Base-by-base conservation (phyloP, 1,284 basidiomycete genomes). In the Hypsizygus ulmarius region DNA sequence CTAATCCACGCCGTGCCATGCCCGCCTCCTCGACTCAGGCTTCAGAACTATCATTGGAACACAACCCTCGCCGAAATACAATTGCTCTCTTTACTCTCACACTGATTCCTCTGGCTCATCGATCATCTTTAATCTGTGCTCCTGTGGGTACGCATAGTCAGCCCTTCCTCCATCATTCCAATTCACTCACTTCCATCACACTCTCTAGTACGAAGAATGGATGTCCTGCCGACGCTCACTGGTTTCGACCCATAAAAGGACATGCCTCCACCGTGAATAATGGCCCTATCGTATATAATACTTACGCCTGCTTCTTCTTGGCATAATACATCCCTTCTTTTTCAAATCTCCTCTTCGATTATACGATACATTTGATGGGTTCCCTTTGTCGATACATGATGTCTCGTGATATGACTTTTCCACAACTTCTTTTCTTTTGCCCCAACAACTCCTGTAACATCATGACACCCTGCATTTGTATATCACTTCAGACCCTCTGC, bases 391-490 rank as follows among this genome's bases (percentile, higher is more conserved):
- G 18, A 33, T 34, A 3, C 9, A 42, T 16, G n/a, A 10, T 14
- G 2, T 16, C 16, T 7, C 16, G 12, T 28, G 40, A 3, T 42
- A 34, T 25, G 14, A 7, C 7, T 25, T 41, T 30, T 29, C 37
- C 21, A 11, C 33, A 14, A 7, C 27, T 36, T n/a, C 29, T 8
- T n/a, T 21, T 5, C 25, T 35, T 37, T 6, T 16, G 19, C 14
- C 14, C 30, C 33, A n/a, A 6, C 14, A 18, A 11, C 21, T 42
- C 14, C 33, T 18, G 4, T 11, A 18, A 10, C 18, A 11, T 15
- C 21, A 29, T 9, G 3, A 5, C 16, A 9, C 33, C 16, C 43
- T 29, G 43, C 43, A 44, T 36, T 35, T 44, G 43, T 44, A 44
- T 14, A 36, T 28, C 25, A 44, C 43, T 27, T 37, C 43, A 44